These are phyloP conservation scores for Aspergillus indologenus DNA, from an alignment of 495 filamentous ascomycete species.

Conservation along the genomic window DNA sequence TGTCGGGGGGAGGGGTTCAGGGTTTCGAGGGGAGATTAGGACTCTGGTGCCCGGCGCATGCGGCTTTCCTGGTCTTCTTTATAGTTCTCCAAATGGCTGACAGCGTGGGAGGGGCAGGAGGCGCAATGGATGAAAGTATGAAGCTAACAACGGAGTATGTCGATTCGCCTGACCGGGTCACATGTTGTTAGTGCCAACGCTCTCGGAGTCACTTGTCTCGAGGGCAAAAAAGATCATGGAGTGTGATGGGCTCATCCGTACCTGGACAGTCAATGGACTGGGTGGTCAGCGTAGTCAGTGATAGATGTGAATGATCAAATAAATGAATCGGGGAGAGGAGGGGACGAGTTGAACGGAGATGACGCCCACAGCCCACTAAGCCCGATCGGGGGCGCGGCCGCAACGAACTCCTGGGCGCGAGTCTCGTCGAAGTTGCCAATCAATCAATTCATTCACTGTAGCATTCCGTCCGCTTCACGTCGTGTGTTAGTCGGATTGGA, in stretches of 20 bases:
- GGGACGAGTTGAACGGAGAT: no score
- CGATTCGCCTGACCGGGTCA: slow-evolving; percentile 31
- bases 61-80: slow-evolving; percentile 3
- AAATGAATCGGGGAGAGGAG: not conserved
- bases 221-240: slow-evolving; percentile 2
- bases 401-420: not conserved
- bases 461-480: not conserved
- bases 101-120: not conserved
- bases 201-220: slow-evolving; percentile 1
- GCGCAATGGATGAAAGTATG: slow-evolving; percentile 13
- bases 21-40: not conserved
- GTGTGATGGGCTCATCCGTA: slow-evolving; percentile 1
- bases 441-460: not conserved
- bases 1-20: not conserved
- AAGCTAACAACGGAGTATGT: slow-evolving; percentile 19
- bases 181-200: slow-evolving; percentile 26
- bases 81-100: not conserved
- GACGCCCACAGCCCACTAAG: not conserved
- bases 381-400: not conserved
- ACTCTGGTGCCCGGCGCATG: not conserved
- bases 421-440: not conserved
- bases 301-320: no score
- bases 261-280: slow-evolving; percentile 8
- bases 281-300: no score
- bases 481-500: not conserved